A percentile compares a stretch with the other conserved stretches of the same genome.
Conservation (phyloP, 2,329 filamentous ascomycete genomes). For the Aspergillus sp. region DNA sequence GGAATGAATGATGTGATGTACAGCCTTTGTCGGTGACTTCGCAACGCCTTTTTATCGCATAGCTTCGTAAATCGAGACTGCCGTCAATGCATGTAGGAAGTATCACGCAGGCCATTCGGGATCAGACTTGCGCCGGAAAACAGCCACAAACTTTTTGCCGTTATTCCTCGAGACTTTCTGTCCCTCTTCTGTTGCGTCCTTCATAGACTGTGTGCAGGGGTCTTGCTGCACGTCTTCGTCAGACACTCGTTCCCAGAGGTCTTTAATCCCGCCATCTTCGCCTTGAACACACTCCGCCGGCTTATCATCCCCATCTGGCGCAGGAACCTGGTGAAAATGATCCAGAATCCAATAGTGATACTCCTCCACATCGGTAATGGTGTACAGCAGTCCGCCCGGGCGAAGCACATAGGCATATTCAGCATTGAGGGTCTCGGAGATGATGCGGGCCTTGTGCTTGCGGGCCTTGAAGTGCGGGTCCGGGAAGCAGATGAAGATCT, state of each 20-base stretch:
- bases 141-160: constrained; percentile 81
- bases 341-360: constrained; percentile 87
- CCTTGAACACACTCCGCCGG: constrained; percentile 67
- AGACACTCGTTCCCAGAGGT: constrained; percentile 64
- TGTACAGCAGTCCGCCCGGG: constrained; percentile 83
- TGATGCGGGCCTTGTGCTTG: constrained; percentile 95
- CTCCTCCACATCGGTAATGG: constrained; percentile 94
- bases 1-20: no score
- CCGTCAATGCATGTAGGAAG: not conserved
- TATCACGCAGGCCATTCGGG: constrained; percentile 53
- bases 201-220: constrained; percentile 55
- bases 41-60: no score
- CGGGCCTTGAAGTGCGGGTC: constrained; percentile 96
- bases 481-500: constrained; percentile 96
- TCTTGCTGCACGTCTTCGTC: constrained; percentile 46
- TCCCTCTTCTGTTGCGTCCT: constrained; percentile 81
- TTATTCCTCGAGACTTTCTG: constrained; percentile 92
- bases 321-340: constrained; percentile 65
- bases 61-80: no score
- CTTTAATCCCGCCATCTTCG: constrained; percentile 47
- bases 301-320: constrained; percentile 58
- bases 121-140: constrained; percentile 73
- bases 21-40: no score
- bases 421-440: constrained; percentile 75
- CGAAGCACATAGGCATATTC: constrained; percentile 85